Conservation (phyloP, 2,329 filamentous ascomycete species). For the Ceratocystis lukuohia region DNA sequence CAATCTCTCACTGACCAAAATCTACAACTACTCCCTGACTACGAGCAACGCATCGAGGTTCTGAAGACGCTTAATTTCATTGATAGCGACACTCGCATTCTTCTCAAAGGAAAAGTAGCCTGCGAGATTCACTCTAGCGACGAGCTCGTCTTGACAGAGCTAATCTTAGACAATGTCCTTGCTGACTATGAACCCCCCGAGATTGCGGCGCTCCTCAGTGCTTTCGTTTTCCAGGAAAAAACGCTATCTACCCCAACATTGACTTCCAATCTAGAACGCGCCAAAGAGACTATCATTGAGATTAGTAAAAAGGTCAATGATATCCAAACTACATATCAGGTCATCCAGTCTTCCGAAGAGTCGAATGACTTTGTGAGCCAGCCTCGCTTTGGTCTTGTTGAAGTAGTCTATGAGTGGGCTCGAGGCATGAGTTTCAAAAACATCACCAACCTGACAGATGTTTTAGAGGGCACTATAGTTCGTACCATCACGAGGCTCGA, state of each 20-base stretch:
- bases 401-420: constrained; percentile 98
- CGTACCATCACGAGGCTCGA: constrained; percentile 85
- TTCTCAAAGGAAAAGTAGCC: constrained; percentile 94
- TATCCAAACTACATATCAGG: constrained; percentile 79
- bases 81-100: constrained; percentile 72
- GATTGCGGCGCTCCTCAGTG: constrained; percentile 83
- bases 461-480: constrained; percentile 94
- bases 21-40: constrained; percentile 86
- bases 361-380: constrained; percentile 81
- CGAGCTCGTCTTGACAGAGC: constrained; percentile 87
- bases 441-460: constrained; percentile 89
- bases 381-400: constrained; percentile 83
- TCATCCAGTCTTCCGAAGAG: constrained; percentile 80
- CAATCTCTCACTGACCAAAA: constrained; percentile 92
- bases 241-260: constrained; percentile 69
- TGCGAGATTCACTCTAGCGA: constrained; percentile 97
- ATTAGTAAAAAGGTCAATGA: constrained; percentile 89
- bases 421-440: constrained; percentile 96
- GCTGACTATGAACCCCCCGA: constrained; percentile 92
- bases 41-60: constrained; percentile 86
- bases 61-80: constrained; percentile 87
- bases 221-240: constrained; percentile 97
- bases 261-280: constrained; percentile 67
- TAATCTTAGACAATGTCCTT: constrained; percentile 91
- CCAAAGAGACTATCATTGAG: constrained; percentile 70